Evolutionary conservation across 192 early-diverging fungal species (phyloP).

Genomic region (Coemansia reversa): DNA sequence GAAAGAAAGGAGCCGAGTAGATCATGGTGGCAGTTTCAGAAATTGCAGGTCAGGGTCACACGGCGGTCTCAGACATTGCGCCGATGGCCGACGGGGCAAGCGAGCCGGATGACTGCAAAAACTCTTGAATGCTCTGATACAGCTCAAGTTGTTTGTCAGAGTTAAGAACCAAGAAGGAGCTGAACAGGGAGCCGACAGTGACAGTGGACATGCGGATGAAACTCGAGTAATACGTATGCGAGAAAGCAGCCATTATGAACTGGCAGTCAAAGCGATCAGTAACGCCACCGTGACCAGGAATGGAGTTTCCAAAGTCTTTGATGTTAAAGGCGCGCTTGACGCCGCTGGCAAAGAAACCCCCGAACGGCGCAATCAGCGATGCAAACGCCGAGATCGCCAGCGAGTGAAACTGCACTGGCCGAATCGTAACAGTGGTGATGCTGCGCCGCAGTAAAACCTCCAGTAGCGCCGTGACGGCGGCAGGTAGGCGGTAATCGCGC

Average conservation of each 20-base stretch:
- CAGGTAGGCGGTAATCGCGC: constrained; percentile 47
- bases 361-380: constrained; percentile 94
- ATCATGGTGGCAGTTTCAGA: neutral
- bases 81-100: neutral
- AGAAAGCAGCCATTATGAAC: constrained; percentile 94
- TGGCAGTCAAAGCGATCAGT: constrained; percentile 99
- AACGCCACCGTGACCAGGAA: constrained; percentile 96
- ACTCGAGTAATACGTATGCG: constrained; percentile 84
- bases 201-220: constrained; percentile 72
- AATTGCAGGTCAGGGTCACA: neutral
- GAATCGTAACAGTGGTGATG: constrained; percentile 65
- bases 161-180: constrained; percentile 42
- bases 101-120: constrained; percentile 45
- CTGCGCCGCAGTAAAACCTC: constrained; percentile 22
- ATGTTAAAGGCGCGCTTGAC: constrained; percentile 97
- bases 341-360: constrained; percentile 96
- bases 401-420: constrained; percentile 86
- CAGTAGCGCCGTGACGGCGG: constrained; percentile 16
- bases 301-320: constrained; percentile 95
- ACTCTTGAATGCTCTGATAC: constrained; percentile 56
- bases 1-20: neutral
- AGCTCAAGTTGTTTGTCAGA: constrained; percentile 43
- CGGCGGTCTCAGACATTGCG: neutral
- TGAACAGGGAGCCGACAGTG: constrained; percentile 44
- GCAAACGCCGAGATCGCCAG: constrained; percentile 89